Evolutionary conservation across 345 rosid genomes (phyloP), one percentile per base, ranked within the genome.

Genomic region (Rhizophora apiculata): DNA sequence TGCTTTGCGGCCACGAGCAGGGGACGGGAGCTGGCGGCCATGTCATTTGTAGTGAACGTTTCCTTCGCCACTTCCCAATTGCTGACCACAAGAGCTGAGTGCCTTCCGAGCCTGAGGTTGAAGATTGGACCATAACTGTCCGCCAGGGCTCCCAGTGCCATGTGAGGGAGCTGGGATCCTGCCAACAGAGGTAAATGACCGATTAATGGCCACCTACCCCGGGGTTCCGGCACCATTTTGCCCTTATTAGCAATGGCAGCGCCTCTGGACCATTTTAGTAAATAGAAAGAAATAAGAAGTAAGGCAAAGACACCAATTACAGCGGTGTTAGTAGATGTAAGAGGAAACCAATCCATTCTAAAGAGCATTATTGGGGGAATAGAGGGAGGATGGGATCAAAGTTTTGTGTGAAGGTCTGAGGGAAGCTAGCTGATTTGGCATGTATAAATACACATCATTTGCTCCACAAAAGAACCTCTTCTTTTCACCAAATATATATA

Each of bases 101-200:
- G 15, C 22, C 71, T 36, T 4, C 89, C 89, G 0, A 81, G 11
- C 27, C 74, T 66, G 29, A 79, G 37, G 53, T 55, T 55, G 76
- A 83, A 83, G 53, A 85, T 69, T 0, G 86, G 82, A 32, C 88
- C 82, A 19, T 69, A 55, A 68, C 61, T 65, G n/a, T 80, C 81
- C 1, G 88, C 82, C 18, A 82, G 29, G 13, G 16, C 70, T 8
- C 67, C 83, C 29, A 85, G 56, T 2, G 70, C 51, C 3, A 65
- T 6, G 72, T 81, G 84, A 43, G 80, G 75, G 24, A 76, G 72
- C 16, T 72, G 51, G 22, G 49, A 46, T 55, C 53, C 55, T 4
- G 62, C 8, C 34, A 70, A 59, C 13, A 62, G 46, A 30, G 16
- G 71, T 46, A 82, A 71, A 68, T 81, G 86, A 27, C 86, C 85